phyloP scores from a whole-genome alignment of 352 stramenopile species.

The Phytophthora foliorum region DNA sequence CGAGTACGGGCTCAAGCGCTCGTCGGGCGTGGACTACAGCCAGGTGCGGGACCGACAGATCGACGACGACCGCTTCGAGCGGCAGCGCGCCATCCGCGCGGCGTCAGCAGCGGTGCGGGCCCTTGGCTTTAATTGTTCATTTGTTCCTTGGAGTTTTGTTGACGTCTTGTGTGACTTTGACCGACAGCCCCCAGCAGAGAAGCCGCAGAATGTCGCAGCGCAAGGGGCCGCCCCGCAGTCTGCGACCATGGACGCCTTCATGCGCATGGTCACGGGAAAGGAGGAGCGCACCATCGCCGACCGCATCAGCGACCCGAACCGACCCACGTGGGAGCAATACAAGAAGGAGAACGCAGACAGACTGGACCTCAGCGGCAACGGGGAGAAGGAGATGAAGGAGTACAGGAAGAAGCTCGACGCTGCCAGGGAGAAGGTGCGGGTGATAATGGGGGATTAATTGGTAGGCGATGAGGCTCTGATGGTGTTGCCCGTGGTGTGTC shows the following conservation, averaged over 20 bases:
- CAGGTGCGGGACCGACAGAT: constrained; percentile 86
- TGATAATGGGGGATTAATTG: background rate
- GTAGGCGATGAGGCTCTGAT: constrained; percentile 1
- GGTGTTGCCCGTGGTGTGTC: background rate
- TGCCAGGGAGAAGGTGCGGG: constrained; percentile 84
- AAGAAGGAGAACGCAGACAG: constrained; percentile 97
- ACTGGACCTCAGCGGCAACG: constrained; percentile 87
- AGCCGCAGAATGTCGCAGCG: constrained; percentile 22
- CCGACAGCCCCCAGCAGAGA: constrained; percentile 30
- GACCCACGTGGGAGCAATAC: constrained; percentile 97
- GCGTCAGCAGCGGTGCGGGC: constrained; percentile 41
- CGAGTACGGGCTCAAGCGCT: constrained; percentile 78
- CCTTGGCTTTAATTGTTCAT: background rate
- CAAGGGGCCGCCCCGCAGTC: constrained; percentile 45
- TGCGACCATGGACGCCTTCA: constrained; percentile 94
- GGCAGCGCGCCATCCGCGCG: constrained; percentile 65
- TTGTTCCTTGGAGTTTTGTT: background rate
- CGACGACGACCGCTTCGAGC: constrained; percentile 87
- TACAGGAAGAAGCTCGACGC: constrained; percentile 95
- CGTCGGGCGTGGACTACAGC: constrained; percentile 86
- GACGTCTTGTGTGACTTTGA: background rate
- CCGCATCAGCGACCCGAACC: constrained; percentile 94
- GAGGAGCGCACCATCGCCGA: constrained; percentile 95
- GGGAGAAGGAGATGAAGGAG: constrained; percentile 95
- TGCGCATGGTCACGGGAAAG: constrained; percentile 94